Conservation (phyloP, 441 rosid species). For the Syzygium syzygioides region DNA sequence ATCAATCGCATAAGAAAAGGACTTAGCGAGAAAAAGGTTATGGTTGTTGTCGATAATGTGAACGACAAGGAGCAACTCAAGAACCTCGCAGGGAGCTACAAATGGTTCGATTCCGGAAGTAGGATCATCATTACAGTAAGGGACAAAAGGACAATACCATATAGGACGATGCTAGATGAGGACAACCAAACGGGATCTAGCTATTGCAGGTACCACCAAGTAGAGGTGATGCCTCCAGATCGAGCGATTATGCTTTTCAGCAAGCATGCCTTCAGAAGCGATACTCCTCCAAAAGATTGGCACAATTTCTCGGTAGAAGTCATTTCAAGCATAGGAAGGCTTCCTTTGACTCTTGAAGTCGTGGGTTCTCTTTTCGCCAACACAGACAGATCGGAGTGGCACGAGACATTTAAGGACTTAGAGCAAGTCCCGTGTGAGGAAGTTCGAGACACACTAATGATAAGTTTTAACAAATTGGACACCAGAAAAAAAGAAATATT, state of each 20-base stretch:
- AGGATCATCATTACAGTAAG: neutral
- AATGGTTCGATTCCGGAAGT: neutral
- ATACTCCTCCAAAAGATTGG: neutral
- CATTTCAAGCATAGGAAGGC: neutral
- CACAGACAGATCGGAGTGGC: accelerated
- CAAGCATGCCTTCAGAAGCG: neutral
- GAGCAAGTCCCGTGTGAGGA: neutral
- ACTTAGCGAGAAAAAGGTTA: neutral
- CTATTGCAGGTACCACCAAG: neutral
- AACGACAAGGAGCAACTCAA: neutral
- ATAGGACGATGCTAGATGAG: too few species aligned
- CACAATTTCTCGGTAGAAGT: accelerated
- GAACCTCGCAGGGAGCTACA: neutral
- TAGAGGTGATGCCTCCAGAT: neutral
- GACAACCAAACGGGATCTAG: accelerated
- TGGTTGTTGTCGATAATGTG: neutral
- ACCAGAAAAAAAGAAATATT: accelerated
- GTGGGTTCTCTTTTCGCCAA: neutral
- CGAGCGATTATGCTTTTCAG: accelerated
- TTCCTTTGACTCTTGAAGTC: neutral
- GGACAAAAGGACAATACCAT: neutral
- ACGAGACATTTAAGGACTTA: neutral
- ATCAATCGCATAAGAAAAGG: neutral
- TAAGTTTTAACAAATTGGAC: neutral
- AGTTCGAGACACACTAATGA: accelerated